Base-by-base conservation (phyloP, 768 basidiomycete genomes). In the Rhodotorula babjevae region DNA sequence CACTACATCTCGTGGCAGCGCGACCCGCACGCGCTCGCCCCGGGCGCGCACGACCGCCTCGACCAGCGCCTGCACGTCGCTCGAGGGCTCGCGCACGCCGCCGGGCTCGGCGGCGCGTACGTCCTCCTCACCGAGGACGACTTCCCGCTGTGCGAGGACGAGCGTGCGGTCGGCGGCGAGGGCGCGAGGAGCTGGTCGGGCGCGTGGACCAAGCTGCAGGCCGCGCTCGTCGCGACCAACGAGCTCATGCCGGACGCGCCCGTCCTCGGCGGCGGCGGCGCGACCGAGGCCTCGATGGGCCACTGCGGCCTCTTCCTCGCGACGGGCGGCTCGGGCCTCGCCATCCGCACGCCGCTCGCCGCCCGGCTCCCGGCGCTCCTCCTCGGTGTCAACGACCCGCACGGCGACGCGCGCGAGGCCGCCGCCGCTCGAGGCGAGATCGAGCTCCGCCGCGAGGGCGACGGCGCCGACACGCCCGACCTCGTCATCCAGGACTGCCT, bases 61-160 rank as follows among this genome's bases (percentile, higher is more conserved):
- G 69, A 71, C 53, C 69, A 71, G 60, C 63, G 69, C 0, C 46
- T 71, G 50, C 69, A 71, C 47, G 69, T 71, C n/a, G 69, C 69
- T 31, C 58, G 69, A 2, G 69, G 64, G 25, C 47, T 71, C 9
- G 52, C 33, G 49, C 65, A 71, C 64, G 64, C 69, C 53, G 56
- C 69, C 3, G 2, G 9, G 16, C 27, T 25, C 21, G 64, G 27
- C 2, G 55, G 59, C 16, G 69, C 69, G 42, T 71, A 71, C 42
- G 63, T 71, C 60, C 50, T 71, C 14, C 64, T 71, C 31, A 58
- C 69, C 9, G 69, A 71, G 69, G 69, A 71, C 60, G 69, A 71
- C 59, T 71, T 71, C 19, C 69, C 69, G 18, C 69, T 71, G 19
- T 71, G 69, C 55, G 49, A 65, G 25, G 58, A 56, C 29, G 60